Percentiles rank a stretch among this genome's conserved stretches.
phyloP scores from a whole-genome alignment of 371 early-diverging fungal species.

The Rhizomucor miehei region DNA sequence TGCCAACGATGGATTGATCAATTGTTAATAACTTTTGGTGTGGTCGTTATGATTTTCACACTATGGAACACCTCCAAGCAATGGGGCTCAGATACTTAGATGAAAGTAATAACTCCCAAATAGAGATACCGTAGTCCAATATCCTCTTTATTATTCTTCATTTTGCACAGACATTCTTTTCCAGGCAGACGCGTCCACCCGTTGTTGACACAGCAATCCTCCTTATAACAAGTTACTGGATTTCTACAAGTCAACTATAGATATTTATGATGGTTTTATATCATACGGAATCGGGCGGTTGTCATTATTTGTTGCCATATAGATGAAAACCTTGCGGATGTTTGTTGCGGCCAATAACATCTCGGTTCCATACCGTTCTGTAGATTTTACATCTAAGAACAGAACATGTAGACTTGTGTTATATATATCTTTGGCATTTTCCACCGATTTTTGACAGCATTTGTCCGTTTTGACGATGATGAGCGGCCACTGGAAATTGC shows the following conservation, averaged over 20 bases:
- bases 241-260: too few species aligned
- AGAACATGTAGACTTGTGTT: not conserved
- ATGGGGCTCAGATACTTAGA: conserved; percentile 21
- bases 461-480: not conserved
- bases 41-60: conserved; percentile 78
- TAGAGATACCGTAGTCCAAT: too few species aligned
- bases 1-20: conserved; percentile 56
- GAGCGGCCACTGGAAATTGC: too few species aligned
- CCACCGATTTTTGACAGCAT: not conserved
- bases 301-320: too few species aligned
- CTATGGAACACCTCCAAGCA: conserved; percentile 38
- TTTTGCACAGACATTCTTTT: too few species aligned
- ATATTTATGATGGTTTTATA: too few species aligned
- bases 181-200: too few species aligned
- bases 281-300: too few species aligned
- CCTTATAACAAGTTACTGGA: not conserved
- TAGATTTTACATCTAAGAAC: not conserved
- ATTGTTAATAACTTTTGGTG: conserved; percentile 65
- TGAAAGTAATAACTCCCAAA: too few species aligned
- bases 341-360: not conserved
- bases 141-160: too few species aligned
- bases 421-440: not conserved
- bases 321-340: not conserved
- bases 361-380: not conserved
- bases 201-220: too few species aligned